phyloP scores from a whole-genome alignment of 2,329 filamentous ascomycete species.

The Penicillium sp. region DNA sequence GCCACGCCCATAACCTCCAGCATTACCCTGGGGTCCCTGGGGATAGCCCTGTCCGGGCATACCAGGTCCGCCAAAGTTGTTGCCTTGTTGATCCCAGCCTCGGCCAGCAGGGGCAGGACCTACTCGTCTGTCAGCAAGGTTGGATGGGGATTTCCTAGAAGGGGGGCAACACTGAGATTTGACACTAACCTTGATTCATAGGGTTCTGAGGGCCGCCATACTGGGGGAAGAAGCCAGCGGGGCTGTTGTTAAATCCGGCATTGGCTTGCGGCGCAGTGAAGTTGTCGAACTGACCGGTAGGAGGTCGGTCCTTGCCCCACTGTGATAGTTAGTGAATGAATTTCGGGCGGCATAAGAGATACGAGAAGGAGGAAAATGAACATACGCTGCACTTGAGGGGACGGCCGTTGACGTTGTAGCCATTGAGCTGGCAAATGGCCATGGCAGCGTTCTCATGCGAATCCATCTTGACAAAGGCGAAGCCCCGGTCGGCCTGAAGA shows the following conservation, averaged over 20 bases:
- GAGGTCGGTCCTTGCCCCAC: conserved; percentile 99
- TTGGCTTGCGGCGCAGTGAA: conserved; percentile 78
- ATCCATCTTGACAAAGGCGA: conserved; percentile 99
- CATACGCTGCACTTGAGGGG: conserved; percentile 98
- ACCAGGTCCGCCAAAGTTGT: conserved; percentile 41
- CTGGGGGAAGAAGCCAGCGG: conserved; percentile 87
- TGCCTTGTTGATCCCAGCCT: conserved; percentile 59
- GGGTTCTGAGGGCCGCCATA: conserved; percentile 72
- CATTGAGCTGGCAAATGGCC: conserved; percentile 96
- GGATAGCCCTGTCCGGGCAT: conserved; percentile 57
- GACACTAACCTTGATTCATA: conserved; percentile 59
- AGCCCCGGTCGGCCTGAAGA: conserved; percentile 96
- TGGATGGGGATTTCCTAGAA: conserved; percentile 1
- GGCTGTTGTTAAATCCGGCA: conserved; percentile 68
- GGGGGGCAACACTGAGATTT: neutral
- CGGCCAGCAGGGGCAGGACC: conserved; percentile 61
- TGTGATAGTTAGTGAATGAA: conserved; percentile 44
- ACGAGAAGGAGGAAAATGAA: conserved; percentile 29
- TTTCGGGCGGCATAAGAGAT: conserved; percentile 23
- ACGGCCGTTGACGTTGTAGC: conserved; percentile 95
- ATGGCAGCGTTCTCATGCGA: conserved; percentile 96
- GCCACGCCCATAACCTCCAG: conserved; percentile 82
- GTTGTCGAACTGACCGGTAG: conserved; percentile 78
- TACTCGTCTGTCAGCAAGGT: conserved; percentile 26
- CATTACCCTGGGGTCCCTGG: conserved; percentile 66